A percentile compares a stretch with the other conserved stretches of the same genome.
These are phyloP conservation scores for Paracoccidioides lutzii DNA, from an alignment of 2,329 filamentous ascomycete genomes.

Conservation along the genomic window DNA sequence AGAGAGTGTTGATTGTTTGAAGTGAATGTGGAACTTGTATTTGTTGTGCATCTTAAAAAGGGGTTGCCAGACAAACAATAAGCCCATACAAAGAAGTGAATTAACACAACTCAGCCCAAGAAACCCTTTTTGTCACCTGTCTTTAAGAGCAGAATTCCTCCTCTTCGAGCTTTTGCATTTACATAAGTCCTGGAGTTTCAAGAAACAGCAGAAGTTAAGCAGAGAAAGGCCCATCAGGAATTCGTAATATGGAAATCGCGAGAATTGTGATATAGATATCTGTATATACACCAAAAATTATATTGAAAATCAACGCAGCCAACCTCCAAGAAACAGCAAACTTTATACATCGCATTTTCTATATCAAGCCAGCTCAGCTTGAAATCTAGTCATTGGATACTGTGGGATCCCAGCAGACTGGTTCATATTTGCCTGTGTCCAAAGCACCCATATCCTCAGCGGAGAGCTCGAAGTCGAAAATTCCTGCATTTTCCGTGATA, in stretches of 20 bases:
- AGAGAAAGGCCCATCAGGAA: no score
- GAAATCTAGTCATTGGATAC: constrained; percentile 6
- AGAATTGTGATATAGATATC: no score
- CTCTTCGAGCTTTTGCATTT: neutral
- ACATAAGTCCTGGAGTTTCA: neutral
- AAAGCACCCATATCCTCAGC: constrained; percentile 46
- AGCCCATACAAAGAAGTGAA: neutral
- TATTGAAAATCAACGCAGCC: no score
- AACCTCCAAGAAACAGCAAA: no score
- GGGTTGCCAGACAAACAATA: neutral
- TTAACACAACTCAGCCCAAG: neutral
- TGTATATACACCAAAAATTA: no score
- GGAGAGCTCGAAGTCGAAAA: constrained; percentile 49
- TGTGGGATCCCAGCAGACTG: constrained; percentile 45
- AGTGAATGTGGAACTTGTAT: neutral
- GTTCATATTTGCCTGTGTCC: constrained; percentile 42
- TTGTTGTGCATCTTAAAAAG: neutral
- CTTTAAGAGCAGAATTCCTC: neutral
- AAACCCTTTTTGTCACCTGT: neutral
- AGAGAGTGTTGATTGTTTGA: neutral
- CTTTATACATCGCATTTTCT: neutral
- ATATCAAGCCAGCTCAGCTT: neutral
- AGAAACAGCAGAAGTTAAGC: neutral
- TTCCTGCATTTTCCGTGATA: constrained; percentile 47
- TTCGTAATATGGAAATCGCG: no score